Evolutionary conservation across 352 stramenopile species (phyloP).

Genomic region (Phytophthora sansomeana): DNA sequence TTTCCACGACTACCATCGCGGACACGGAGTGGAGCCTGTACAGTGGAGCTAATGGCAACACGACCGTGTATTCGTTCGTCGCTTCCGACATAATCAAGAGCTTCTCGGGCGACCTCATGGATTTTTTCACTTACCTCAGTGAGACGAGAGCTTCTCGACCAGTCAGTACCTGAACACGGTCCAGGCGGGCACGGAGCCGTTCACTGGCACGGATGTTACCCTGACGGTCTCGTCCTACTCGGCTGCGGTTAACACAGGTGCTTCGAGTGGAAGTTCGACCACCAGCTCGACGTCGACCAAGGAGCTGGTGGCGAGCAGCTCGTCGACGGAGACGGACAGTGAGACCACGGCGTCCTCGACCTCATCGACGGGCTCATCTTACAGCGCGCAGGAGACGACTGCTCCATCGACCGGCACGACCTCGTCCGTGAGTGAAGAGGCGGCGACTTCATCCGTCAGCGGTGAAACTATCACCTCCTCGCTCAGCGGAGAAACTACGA

Average conservation of each 20-base stretch:
- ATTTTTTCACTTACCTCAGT: constrained; percentile 43
- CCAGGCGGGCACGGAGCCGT: constrained; percentile 42
- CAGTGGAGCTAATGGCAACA: constrained; percentile 37
- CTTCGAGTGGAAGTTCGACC: constrained; percentile 21
- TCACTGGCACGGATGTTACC: constrained; percentile 40
- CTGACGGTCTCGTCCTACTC: constrained; percentile 40
- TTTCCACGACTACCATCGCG: constrained; percentile 33
- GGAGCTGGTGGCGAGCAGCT: constrained; percentile 21
- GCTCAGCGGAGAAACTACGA: constrained; percentile 1
- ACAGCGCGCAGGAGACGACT: constrained; percentile 7
- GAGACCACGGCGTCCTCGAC: not conserved
- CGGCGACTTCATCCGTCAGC: no score
- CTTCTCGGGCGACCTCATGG: constrained; percentile 41
- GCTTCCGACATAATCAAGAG: constrained; percentile 29
- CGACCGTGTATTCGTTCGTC: constrained; percentile 50
- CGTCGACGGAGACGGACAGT: constrained; percentile 15
- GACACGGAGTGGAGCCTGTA: constrained; percentile 33
- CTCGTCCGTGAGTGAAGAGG: constrained; percentile 12
- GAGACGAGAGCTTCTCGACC: constrained; percentile 31
- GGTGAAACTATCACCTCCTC: constrained; percentile 3
- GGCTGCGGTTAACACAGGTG: constrained; percentile 27
- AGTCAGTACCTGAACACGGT: constrained; percentile 46
- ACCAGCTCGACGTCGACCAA: constrained; percentile 14
- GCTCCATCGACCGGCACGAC: not conserved
- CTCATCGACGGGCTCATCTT: no score